Base-by-base conservation (phyloP, 176 grass and related monocot genomes). In the Musa schizocarpa region DNA sequence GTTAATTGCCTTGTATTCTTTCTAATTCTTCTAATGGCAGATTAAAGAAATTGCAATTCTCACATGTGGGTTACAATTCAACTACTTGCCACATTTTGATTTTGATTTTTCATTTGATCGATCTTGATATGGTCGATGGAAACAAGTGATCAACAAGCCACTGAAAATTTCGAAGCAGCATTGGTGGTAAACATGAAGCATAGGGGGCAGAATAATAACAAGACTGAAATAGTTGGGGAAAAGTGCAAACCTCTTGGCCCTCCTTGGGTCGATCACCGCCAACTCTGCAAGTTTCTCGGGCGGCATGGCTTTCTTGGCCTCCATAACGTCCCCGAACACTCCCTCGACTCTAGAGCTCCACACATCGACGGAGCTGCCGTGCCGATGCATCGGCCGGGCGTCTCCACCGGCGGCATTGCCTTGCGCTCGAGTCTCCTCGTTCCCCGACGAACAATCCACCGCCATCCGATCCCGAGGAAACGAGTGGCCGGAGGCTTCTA, bases 261-360 rank as follows among this genome's bases (percentile, higher is more conserved):
- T 88, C 86, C 93, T 97, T 17, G 94, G 94, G 63, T 97, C 94
- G 68, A 89, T 91, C 73, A 90, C 81, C 1, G 88, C 82, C 3
- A 97, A 84, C 80, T 97, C 94, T 7, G 86, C 75, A 49, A 97
- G 87, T 87, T 93, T 88, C 10, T 91, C 86, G 20, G 94, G 65
- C 25, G 81, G 68, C 93, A 96, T 96, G 78, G 93, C 93, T 83
- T 96, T 96, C 90, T 96, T 96, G 11, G 90, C 90, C 79, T 97
- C 94, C 77, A 97, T 65, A 65, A 88, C 88, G 9, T 97, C 94
- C 19, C 79, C 85, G 27, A 93, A 82, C 77, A 89, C 81, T 58
- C 87, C 88, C 69, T 85, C 81, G 52, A 73, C 29, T 22, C 34
- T 81, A 61, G 54, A 75, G 74, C 24, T 70, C 50, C 83, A 90